Base-by-base conservation (phyloP, 345 rosid genomes). In the Euphorbia tirucalli region DNA sequence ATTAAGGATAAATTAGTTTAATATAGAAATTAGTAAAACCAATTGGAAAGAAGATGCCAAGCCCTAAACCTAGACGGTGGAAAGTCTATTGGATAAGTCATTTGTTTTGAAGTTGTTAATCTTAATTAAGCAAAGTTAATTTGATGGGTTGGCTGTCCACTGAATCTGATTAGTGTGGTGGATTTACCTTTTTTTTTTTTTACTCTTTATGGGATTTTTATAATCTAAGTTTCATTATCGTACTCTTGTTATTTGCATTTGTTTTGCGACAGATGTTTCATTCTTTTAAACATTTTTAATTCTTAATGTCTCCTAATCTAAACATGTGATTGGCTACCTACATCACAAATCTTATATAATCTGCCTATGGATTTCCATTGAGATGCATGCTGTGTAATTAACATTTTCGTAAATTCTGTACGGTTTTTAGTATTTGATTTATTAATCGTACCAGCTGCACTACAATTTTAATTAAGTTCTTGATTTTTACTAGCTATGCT, bases 101-200 rank as follows among this genome's bases (percentile, higher is more conserved):
- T 60, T 57, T 70, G 54, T 77, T 79, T 55, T n/a, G n/a, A n/a
- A n/a, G n/a, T 18, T 62, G 70, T 62, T 43, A 14, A 49, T 57
- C 61, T 61, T n/a, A n/a, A 57, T 68, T 57, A 78, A 52, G 68
- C 66, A 75, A 75, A 70, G 66, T 19, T 35, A 13, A 46, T 66
- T 50, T n/a, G n/a, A 32, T 72, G 74, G 75, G 88, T 75, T 79
- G 84, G 81, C 70, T 74, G 56, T 87, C 90, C 87, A 89, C 85
- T 84, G 65, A n/a, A n/a, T n/a, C n/a, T n/a, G n/a, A 79, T 82
- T 79, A 80, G 83, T 71, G 78, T 70, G 74, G 78, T 73, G 73
- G 82, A 65, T 71, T 70, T 77, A 65, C 56, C 79, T 35, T 61
- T 81, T 65, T n/a, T n/a, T n/a, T n/a, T n/a, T n/a, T n/a, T 81